Conservation (phyloP, 1,284 basidiomycete species). For the Trichosporon asahii region DNA sequence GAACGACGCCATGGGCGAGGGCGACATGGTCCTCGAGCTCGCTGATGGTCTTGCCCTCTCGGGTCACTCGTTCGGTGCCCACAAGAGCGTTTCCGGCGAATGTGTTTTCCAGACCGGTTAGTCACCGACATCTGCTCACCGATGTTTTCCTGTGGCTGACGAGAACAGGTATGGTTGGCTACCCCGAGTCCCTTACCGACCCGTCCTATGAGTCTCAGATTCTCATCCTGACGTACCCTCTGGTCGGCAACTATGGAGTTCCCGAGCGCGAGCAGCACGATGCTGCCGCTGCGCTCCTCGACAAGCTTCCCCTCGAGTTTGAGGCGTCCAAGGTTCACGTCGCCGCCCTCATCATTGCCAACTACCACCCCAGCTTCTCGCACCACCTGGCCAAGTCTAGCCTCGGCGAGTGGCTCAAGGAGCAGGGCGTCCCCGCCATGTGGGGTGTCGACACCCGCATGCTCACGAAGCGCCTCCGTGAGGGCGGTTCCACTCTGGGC, state of each 20-base stretch:
- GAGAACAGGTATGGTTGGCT: conserved; percentile 89
- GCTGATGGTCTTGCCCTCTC: conserved; percentile 83
- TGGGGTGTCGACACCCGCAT: conserved; percentile 96
- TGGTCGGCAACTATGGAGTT: conserved; percentile 99
- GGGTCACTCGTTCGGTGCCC: conserved; percentile 90
- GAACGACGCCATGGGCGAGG: conserved; percentile 45
- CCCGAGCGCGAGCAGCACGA: conserved; percentile 63
- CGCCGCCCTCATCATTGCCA: conserved; percentile 85
- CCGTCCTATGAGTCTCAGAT: conserved; percentile 99
- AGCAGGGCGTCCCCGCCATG: conserved; percentile 90
- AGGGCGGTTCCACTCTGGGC: conserved; percentile 89
- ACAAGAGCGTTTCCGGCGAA: conserved; percentile 92
- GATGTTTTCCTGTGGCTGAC: background rate
- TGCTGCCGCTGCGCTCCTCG: conserved; percentile 52
- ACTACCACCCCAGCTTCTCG: conserved; percentile 91
- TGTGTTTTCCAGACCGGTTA: conserved; percentile 99
- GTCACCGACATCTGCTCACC: conserved; percentile 39
- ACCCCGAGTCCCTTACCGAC: conserved; percentile 97
- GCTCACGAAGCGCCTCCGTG: conserved; percentile 92
- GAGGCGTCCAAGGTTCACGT: conserved; percentile 94
- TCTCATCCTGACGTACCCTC: conserved; percentile 92
- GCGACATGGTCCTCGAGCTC: conserved; percentile 74
- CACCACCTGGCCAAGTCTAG: conserved; percentile 91
- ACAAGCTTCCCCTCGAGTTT: conserved; percentile 73
- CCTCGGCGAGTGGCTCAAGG: conserved; percentile 88